phyloP scores from a whole-genome alignment of 352 stramenopile species.

The Phytophthora uliginosa region DNA sequence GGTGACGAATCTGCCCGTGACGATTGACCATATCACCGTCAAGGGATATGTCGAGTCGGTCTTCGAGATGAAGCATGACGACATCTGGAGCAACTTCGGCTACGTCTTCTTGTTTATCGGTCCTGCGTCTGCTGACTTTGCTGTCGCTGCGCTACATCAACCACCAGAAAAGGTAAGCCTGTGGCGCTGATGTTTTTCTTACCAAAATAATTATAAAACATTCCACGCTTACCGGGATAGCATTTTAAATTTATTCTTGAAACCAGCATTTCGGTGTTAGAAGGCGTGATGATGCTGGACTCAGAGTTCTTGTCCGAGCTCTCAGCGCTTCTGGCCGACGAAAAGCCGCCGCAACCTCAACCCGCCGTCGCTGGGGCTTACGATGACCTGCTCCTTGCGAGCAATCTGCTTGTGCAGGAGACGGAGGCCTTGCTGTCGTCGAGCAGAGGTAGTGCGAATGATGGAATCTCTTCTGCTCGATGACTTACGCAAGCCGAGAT shows the following conservation, averaged over 20 bases:
- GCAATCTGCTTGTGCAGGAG: slow-evolving; percentile 18
- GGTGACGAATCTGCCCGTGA: slow-evolving; percentile 16
- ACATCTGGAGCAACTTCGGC: slow-evolving; percentile 33
- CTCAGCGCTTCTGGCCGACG: slow-evolving; percentile 8
- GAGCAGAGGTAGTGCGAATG: slow-evolving; percentile 18
- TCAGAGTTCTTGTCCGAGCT: slow-evolving; percentile 16
- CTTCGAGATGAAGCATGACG: slow-evolving; percentile 32
- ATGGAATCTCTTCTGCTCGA: slow-evolving; percentile 32
- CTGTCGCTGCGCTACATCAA: slow-evolving; percentile 49
- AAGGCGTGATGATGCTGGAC: not conserved
- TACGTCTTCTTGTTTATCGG: slow-evolving; percentile 37
- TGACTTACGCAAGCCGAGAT: not conserved
- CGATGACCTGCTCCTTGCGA: slow-evolving; percentile 12
- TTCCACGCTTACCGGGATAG: too few relatives aligned
- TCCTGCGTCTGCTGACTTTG: slow-evolving; percentile 39
- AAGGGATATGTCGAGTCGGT: slow-evolving; percentile 35
- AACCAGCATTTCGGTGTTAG: not conserved
- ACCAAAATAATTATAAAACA: too few relatives aligned
- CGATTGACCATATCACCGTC: slow-evolving; percentile 32
- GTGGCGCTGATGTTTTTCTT: too few relatives aligned
- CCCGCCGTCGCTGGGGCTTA: not conserved
- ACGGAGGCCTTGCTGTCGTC: slow-evolving; percentile 21
- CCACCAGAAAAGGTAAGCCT: slow-evolving; percentile 45
- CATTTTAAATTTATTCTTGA: too few relatives aligned
- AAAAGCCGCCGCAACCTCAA: not conserved